Conservation (phyloP, 495 filamentous ascomycete species). For the Daldinia loculata region DNA sequence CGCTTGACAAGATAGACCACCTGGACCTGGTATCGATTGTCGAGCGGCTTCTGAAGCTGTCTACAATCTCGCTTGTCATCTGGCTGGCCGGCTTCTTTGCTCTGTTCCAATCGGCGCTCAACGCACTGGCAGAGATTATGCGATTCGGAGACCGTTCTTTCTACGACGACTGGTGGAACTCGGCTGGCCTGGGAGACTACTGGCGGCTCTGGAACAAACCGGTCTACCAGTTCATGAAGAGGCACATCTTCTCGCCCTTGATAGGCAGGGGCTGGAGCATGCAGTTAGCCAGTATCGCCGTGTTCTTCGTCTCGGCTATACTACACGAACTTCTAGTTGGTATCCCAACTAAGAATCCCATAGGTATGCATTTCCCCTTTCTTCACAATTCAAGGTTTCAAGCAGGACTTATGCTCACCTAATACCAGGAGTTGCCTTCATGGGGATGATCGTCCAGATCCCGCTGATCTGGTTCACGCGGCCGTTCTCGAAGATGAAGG, state of each 20-base stretch:
- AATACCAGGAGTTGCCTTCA: conserved; percentile 79
- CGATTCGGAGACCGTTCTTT: conserved; percentile 92
- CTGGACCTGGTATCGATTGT: conserved; percentile 82
- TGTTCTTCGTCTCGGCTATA: conserved; percentile 86
- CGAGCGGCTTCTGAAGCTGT: conserved; percentile 92
- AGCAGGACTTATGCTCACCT: conserved; percentile 6
- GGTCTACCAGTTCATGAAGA: conserved; percentile 93
- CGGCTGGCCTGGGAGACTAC: conserved; percentile 81
- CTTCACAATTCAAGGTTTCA: background rate
- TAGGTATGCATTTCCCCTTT: conserved; percentile 63
- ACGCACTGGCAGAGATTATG: conserved; percentile 90
- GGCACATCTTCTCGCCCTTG: conserved; percentile 88
- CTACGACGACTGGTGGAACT: conserved; percentile 99
- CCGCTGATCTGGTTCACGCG: conserved; percentile 84
- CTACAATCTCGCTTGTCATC: conserved; percentile 90
- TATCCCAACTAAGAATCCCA: conserved; percentile 93
- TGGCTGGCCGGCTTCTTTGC: conserved; percentile 98
- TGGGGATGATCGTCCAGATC: conserved; percentile 92
- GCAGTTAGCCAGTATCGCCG: conserved; percentile 71
- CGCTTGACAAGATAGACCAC: conserved; percentile 82
- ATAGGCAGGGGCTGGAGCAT: conserved; percentile 81
- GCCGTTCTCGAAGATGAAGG: conserved; percentile 79
- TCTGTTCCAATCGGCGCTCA: conserved; percentile 87
- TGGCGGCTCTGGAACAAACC: conserved; percentile 98
- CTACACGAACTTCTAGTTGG: conserved; percentile 94